Conservation (phyloP, 1,284 basidiomycete genomes). For the Leucocoprinus gongylophorus region DNA sequence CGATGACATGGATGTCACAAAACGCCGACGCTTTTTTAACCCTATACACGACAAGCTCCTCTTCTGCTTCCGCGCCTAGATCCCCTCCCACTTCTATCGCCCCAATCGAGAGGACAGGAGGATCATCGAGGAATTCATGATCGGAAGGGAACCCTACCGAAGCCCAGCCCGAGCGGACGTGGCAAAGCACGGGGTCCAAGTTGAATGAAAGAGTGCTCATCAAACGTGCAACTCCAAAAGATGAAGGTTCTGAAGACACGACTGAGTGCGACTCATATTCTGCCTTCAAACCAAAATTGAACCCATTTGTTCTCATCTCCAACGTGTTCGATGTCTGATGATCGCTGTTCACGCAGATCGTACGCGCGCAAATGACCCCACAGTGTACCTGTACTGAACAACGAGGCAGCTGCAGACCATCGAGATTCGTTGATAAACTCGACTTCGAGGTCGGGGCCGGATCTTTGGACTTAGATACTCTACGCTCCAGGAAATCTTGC, state of each 20-base stretch:
- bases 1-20: constrained; percentile 42
- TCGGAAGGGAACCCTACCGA: constrained; percentile 24
- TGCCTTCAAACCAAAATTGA: constrained; percentile 18
- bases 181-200: constrained; percentile 40
- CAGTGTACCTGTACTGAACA: constrained; percentile 31
- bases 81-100: constrained; percentile 42
- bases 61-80: constrained; percentile 38
- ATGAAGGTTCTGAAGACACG: not conserved
- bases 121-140: constrained; percentile 37
- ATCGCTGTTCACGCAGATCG: constrained; percentile 38
- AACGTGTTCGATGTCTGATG: constrained; percentile 40
- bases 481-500: constrained; percentile 32
- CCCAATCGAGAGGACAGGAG: constrained; percentile 51
- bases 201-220: constrained; percentile 28
- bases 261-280: not conserved
- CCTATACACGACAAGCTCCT: constrained; percentile 28
- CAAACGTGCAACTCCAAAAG: constrained; percentile 31
- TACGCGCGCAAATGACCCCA: constrained; percentile 39
- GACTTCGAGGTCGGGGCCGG: not conserved
- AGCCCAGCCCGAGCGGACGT: constrained; percentile 32
- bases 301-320: constrained; percentile 46
- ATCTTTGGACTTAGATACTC: constrained; percentile 15
- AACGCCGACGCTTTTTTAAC: constrained; percentile 47
- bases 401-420: constrained; percentile 9
- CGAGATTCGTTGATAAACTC: not conserved